Conservation (phyloP, 495 filamentous ascomycete genomes). For the Penicillium dipodomyicola region DNA sequence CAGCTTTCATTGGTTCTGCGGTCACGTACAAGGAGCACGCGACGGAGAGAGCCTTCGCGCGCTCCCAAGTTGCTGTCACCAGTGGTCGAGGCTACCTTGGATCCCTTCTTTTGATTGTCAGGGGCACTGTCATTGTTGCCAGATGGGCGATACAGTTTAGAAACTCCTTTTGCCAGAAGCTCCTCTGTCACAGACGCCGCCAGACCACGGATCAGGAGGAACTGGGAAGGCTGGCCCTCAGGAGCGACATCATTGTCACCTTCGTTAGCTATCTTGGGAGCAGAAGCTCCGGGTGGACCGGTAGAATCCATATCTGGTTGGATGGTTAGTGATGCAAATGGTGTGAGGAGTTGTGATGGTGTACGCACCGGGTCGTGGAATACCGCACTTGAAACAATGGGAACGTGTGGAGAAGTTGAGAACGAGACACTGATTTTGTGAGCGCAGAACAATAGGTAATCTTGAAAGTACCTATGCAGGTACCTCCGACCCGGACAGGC, state of each 20-base stretch:
- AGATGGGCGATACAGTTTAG: slow-evolving; percentile 67
- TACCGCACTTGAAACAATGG: slow-evolving; percentile 74
- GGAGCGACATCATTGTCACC: slow-evolving; percentile 81
- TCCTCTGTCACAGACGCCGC: slow-evolving; percentile 73
- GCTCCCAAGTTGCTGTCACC: slow-evolving; percentile 73
- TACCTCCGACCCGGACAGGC: neutral
- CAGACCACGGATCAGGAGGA: slow-evolving; percentile 74
- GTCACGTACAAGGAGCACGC: slow-evolving; percentile 78
- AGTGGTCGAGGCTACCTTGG: slow-evolving; percentile 73
- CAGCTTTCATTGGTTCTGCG: slow-evolving; percentile 72
- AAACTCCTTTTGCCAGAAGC: slow-evolving; percentile 72
- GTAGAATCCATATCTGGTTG: slow-evolving; percentile 22
- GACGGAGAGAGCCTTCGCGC: slow-evolving; percentile 68
- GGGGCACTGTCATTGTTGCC: slow-evolving; percentile 22
- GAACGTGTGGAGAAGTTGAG: slow-evolving; percentile 68
- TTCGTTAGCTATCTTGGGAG: slow-evolving; percentile 52
- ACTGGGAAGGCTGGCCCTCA: slow-evolving; percentile 73
- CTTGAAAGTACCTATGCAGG: neutral
- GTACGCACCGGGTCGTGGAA: slow-evolving; percentile 63
- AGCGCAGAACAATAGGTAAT: neutral
- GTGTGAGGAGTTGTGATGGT: neutral
- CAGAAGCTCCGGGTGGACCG: slow-evolving; percentile 35
- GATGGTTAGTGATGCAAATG: slow-evolving; percentile 16
- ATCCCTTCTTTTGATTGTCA: slow-evolving; percentile 47
- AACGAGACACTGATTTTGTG: slow-evolving; percentile 58